Conservation (phyloP, 495 filamentous ascomycete genomes). For the Friedmanniomyces endolithicus region DNA sequence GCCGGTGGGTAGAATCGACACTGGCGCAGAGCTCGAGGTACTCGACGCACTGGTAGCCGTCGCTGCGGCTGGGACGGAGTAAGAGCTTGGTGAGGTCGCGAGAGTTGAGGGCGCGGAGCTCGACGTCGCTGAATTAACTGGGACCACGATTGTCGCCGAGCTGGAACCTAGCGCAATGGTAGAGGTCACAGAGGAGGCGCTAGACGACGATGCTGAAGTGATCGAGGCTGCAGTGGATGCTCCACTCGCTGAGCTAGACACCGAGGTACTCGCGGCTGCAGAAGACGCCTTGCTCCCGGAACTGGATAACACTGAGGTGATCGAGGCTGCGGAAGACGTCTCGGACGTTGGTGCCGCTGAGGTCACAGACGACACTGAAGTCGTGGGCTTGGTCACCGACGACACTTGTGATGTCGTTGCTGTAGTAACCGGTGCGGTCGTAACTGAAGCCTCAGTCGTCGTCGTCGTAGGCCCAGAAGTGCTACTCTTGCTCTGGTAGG, state of each 20-base stretch:
- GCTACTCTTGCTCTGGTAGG: not conserved
- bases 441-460: not conserved
- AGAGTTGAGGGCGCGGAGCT: not conserved
- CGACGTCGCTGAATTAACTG: not conserved
- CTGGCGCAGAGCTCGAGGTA: slow-evolving; percentile 10
- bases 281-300: no score
- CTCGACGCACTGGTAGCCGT: slow-evolving; percentile 4
- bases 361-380: not conserved
- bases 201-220: not conserved
- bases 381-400: not conserved
- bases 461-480: not conserved
- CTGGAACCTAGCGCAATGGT: slow-evolving; percentile 6
- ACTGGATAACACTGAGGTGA: no score
- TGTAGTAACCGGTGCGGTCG: not conserved
- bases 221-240: not conserved
- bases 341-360: not conserved
- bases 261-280: no score
- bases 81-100: not conserved
- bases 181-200: not conserved
- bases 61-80: not conserved
- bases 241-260: not conserved
- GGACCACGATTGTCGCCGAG: slow-evolving; percentile 7
- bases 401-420: not conserved
- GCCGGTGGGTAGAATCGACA: slow-evolving; percentile 23
- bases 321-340: no score